phyloP scores from a whole-genome alignment of 1,139 yeast genomes.

The Geotrichum candidum region DNA sequence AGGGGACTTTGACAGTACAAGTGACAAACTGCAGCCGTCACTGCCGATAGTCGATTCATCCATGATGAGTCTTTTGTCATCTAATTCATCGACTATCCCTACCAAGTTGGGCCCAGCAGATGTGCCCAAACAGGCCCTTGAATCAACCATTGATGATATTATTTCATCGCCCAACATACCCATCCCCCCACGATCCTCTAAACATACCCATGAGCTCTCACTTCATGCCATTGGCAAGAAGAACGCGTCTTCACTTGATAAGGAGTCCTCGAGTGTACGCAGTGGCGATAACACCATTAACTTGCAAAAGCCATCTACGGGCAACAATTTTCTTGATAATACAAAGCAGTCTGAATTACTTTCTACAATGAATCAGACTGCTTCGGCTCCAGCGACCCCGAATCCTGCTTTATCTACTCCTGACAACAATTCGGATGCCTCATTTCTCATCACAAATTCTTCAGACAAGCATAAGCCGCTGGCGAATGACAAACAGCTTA shows the following conservation, averaged over 20 bases:
- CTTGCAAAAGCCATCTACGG: not conserved
- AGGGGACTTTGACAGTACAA: not conserved
- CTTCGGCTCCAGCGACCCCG: constrained; percentile 12
- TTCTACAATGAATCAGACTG: not conserved
- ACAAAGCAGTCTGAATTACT: constrained; percentile 1
- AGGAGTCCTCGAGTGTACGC: not conserved
- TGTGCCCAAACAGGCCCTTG: not conserved
- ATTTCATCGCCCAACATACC: constrained; percentile 1
- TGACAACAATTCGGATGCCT: not conserved
- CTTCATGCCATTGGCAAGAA: not conserved
- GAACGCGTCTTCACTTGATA: not conserved
- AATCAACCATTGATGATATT: not conserved
- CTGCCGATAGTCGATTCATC: not conserved
- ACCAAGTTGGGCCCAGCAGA: not conserved
- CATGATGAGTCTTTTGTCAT: not conserved
- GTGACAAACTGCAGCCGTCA: not conserved
- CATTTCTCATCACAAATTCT: not conserved
- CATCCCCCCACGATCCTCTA: constrained; percentile 8
- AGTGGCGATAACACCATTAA: not conserved
- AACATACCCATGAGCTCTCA: constrained; percentile 3
- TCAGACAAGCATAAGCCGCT: not conserved
- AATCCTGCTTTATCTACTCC: not conserved
- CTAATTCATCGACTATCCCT: not conserved
- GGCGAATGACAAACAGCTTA: not conserved
- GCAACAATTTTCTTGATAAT: not conserved